phyloP scores from a whole-genome alignment of 108 stramenopile species.

The Nitzschia sp. region DNA sequence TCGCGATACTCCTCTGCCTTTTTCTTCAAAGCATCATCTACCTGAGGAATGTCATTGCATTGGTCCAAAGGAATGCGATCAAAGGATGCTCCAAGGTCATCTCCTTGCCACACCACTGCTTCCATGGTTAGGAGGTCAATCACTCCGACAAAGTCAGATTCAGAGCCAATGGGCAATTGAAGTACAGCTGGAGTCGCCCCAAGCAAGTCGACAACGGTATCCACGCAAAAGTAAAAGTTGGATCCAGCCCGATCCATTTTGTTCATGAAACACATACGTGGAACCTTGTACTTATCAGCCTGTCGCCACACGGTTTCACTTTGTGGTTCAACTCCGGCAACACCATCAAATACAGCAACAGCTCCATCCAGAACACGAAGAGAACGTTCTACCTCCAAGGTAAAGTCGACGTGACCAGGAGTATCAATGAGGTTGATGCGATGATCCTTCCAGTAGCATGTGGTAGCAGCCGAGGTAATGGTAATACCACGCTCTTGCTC shows the following conservation, averaged over 20 bases:
- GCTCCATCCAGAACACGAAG: slow-evolving; percentile 98
- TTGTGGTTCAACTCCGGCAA: slow-evolving; percentile 99
- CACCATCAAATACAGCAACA: slow-evolving; percentile 98
- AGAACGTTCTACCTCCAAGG: slow-evolving; percentile 91
- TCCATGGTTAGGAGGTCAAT: slow-evolving; percentile 97
- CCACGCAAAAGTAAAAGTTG: slow-evolving; percentile 93
- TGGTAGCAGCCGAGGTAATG: slow-evolving; percentile 97
- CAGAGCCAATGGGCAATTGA: slow-evolving; percentile 93
- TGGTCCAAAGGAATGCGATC: slow-evolving; percentile 87
- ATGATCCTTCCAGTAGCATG: slow-evolving; percentile 93
- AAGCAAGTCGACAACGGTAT: slow-evolving; percentile 90
- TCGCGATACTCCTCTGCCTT: slow-evolving; percentile 84
- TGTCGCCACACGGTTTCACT: slow-evolving; percentile 99
- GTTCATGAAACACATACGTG: slow-evolving; percentile 98
- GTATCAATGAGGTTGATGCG: slow-evolving; percentile 98
- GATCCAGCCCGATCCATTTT: slow-evolving; percentile 99
- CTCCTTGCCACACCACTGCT: slow-evolving; percentile 93
- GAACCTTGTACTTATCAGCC: slow-evolving; percentile 96
- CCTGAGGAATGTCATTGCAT: slow-evolving; percentile 80
- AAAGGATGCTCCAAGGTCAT: slow-evolving; percentile 95
- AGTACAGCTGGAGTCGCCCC: slow-evolving; percentile 91
- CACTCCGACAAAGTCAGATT: slow-evolving; percentile 92
- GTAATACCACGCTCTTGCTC: slow-evolving; percentile 99
- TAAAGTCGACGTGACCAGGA: slow-evolving; percentile 70
- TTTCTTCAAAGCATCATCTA: slow-evolving; percentile 84